Evolutionary conservation across 2,329 filamentous ascomycete species (phyloP).

Genomic region (Amphichorda felina): DNA sequence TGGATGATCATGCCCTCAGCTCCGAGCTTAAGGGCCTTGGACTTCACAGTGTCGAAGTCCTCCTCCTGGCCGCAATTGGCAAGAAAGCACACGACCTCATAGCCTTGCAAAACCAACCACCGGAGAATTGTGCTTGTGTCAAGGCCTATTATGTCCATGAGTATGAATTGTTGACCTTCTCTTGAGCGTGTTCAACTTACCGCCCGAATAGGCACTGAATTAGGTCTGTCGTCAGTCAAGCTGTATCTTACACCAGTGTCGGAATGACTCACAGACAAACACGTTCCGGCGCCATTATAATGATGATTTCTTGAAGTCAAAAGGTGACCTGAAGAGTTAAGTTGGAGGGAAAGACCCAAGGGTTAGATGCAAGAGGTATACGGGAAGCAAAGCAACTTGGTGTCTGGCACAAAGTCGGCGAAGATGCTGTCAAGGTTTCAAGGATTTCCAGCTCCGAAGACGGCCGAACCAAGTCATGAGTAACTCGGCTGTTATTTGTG

Average conservation of each 20-base stretch:
- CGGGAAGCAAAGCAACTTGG: too few relatives aligned
- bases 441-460: too few relatives aligned
- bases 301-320: slow-evolving; percentile 4
- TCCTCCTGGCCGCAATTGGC: slow-evolving; percentile 61
- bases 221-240: background rate
- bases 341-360: too few relatives aligned
- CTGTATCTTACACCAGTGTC: too few relatives aligned
- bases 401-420: too few relatives aligned
- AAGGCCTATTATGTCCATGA: slow-evolving; percentile 6
- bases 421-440: too few relatives aligned
- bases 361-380: too few relatives aligned
- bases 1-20: slow-evolving; percentile 30
- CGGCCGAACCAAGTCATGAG: too few relatives aligned
- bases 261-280: slow-evolving; percentile 10
- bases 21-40: slow-evolving; percentile 37
- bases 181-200: slow-evolving; percentile 6
- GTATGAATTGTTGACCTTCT: background rate
- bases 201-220: slow-evolving; percentile 11
- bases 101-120: slow-evolving; percentile 6
- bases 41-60: slow-evolving; percentile 55
- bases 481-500: too few relatives aligned
- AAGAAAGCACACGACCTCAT: slow-evolving; percentile 24
- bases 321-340: too few relatives aligned
- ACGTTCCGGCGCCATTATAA: slow-evolving; percentile 9
- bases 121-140: slow-evolving; percentile 9